phyloP scores from a whole-genome alignment of 2,329 filamentous ascomycete species.

The Xylaria polymorpha region DNA sequence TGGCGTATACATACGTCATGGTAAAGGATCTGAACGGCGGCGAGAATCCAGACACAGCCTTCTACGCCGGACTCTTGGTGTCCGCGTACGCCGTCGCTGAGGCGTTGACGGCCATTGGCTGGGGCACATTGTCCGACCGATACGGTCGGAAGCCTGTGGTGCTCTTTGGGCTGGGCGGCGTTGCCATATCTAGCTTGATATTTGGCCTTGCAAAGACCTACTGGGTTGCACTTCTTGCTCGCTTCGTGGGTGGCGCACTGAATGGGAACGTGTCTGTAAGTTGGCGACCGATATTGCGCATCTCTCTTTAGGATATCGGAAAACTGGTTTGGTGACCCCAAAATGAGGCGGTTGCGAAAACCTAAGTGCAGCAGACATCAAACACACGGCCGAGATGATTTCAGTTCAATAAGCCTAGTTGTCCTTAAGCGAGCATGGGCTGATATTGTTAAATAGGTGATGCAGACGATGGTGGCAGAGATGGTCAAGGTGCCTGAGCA shows the following conservation, averaged over 20 bases:
- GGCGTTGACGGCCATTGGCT: conserved; percentile 56
- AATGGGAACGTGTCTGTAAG: conserved; percentile 55
- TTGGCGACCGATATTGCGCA: conserved; percentile 15
- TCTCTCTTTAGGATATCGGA: neutral
- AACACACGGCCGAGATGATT: neutral
- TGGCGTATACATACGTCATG: conserved; percentile 58
- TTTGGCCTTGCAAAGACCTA: conserved; percentile 56
- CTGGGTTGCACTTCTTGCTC: conserved; percentile 57
- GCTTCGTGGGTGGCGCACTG: conserved; percentile 55
- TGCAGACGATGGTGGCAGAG: conserved; percentile 57
- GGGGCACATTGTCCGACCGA: conserved; percentile 56
- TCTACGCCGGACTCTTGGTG: conserved; percentile 62
- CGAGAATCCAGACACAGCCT: conserved; percentile 55
- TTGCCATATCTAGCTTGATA: conserved; percentile 55
- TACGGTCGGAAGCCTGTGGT: conserved; percentile 55
- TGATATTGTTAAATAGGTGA: conserved; percentile 46
- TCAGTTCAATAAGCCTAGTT: neutral
- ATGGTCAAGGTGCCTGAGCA: conserved; percentile 57
- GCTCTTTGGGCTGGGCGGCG: conserved; percentile 52
- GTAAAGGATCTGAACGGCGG: conserved; percentile 52
- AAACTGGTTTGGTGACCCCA: neutral
- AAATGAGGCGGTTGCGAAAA: neutral
- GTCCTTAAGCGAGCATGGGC: neutral
- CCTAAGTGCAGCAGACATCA: neutral
- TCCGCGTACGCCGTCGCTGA: conserved; percentile 59